phyloP scores from a whole-genome alignment of 257 asterid species.

The Solanum pimpinellifolium region DNA sequence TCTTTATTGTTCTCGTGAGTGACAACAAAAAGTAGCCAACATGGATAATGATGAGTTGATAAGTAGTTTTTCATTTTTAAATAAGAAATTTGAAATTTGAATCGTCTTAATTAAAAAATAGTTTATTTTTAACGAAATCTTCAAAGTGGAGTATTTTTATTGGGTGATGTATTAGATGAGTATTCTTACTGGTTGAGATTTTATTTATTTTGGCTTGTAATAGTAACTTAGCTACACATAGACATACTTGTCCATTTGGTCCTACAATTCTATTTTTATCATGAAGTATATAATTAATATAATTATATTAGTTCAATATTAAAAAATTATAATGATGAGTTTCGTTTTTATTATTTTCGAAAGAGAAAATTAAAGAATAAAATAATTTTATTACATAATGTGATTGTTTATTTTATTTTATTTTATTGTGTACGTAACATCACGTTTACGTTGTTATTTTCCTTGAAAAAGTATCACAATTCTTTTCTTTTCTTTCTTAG shows the following conservation, averaged over 20 bases:
- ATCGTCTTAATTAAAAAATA: too few species aligned
- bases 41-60: too few species aligned
- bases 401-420: not conserved
- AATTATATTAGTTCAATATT: too few species aligned
- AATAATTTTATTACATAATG: too few species aligned
- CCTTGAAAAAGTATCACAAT: too few species aligned
- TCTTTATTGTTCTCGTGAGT: not conserved
- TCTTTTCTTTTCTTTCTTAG: too few species aligned
- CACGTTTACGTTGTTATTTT: not conserved
- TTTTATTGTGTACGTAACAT: not conserved
- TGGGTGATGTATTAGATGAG: not conserved
- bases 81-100: accelerated
- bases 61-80: too few species aligned
- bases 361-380: not conserved
- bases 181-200: not conserved
- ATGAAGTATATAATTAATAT: too few species aligned
- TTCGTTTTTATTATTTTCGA: too few species aligned
- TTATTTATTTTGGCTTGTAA: not conserved
- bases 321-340: not conserved
- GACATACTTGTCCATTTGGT: not conserved
- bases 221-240: too few species aligned
- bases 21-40: not conserved
- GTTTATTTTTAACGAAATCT: too few species aligned
- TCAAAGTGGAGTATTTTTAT: not conserved
- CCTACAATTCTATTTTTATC: too few species aligned